A percentile compares a stretch with the other conserved stretches of the same genome.
These are phyloP conservation scores for Pseudonitzschia pungens DNA, from an alignment of 108 stramenopile species.

Conservation along the genomic window DNA sequence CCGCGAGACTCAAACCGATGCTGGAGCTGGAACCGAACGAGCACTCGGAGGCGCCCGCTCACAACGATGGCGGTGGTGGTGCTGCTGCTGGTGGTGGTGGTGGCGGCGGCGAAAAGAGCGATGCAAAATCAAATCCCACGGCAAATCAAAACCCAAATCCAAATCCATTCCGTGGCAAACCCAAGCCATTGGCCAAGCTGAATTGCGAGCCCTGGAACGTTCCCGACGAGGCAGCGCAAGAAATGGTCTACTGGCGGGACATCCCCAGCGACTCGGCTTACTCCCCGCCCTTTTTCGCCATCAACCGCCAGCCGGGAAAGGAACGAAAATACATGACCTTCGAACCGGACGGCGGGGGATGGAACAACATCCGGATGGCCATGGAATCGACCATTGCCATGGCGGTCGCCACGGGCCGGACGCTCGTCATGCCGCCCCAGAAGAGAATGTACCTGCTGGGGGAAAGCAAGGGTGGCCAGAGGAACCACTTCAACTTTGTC, in stretches of 20 bases:
- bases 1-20: no score
- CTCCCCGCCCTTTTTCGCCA: conserved; percentile 48
- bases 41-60: no score
- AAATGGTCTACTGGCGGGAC: conserved; percentile 88
- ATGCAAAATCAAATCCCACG: no score
- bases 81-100: background rate
- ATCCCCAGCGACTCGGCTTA: conserved; percentile 61
- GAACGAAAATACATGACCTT: conserved; percentile 73
- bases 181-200: conserved; percentile 21
- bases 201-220: conserved; percentile 37
- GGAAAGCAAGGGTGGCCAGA: conserved; percentile 8
- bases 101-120: background rate
- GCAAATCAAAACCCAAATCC: no score
- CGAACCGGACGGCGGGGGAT: conserved; percentile 77
- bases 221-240: conserved; percentile 39
- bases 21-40: no score
- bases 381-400: conserved; percentile 80
- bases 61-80: no score
- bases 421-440: conserved; percentile 68
- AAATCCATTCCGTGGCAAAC: background rate
- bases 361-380: conserved; percentile 60
- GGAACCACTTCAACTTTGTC: conserved; percentile 25
- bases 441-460: conserved; percentile 57
- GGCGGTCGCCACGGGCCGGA: conserved; percentile 80
- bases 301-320: background rate